phyloP scores from a whole-genome alignment of 148 eudicot genomes.

The Oxyria digyna region DNA sequence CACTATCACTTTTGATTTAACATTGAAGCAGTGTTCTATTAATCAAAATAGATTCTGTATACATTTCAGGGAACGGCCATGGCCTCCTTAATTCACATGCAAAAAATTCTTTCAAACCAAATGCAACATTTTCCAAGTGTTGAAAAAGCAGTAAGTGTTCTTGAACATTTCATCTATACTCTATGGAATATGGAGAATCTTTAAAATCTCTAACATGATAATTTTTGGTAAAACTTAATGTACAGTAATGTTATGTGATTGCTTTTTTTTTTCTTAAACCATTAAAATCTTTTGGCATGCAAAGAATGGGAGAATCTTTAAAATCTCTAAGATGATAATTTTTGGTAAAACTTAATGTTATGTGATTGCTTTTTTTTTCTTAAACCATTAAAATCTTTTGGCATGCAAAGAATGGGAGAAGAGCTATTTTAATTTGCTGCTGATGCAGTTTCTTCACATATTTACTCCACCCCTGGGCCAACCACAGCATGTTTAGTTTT shows the following conservation, averaged over 20 bases:
- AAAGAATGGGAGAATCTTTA: background rate
- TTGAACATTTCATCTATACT: background rate
- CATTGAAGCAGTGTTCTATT: background rate
- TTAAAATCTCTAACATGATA: too few relatives aligned
- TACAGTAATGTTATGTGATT: background rate
- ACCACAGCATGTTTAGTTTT: background rate
- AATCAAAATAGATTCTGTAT: background rate
- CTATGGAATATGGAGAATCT: background rate
- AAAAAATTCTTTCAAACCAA: conserved; percentile 65
- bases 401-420: background rate
- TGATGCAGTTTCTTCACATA: background rate
- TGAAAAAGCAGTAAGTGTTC: conserved; percentile 71
- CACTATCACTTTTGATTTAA: background rate
- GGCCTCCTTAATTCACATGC: conserved; percentile 93
- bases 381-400: background rate
- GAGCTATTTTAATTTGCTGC: background rate
- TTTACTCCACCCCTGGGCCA: background rate
- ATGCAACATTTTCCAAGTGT: conserved; percentile 57
- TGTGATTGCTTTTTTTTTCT: background rate
- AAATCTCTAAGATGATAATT: background rate
- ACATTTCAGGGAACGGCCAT: conserved; percentile 81
- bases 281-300: background rate
- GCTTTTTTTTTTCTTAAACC: background rate
- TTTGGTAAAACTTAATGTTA: background rate
- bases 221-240: too few relatives aligned